These are phyloP conservation scores for Friedmanniomyces endolithicus DNA, from an alignment of 495 filamentous ascomycete species.

Conservation along the genomic window DNA sequence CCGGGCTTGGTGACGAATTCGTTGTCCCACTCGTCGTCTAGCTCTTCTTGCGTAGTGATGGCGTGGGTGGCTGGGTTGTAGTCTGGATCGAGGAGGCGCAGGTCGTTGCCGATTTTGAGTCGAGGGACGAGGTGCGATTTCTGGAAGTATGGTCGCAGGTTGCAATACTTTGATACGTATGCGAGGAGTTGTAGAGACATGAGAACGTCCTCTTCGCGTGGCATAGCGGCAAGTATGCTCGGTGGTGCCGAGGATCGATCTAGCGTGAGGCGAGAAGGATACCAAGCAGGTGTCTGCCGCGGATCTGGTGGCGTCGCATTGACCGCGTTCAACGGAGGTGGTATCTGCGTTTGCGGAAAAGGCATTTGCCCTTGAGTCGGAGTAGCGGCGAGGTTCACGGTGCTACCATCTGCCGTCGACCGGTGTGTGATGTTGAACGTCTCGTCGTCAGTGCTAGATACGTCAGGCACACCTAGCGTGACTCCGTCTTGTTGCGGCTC, in stretches of 20 bases:
- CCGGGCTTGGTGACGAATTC: constrained; percentile 42
- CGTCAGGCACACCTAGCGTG: constrained; percentile 60
- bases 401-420: constrained; percentile 73
- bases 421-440: constrained; percentile 96
- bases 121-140: constrained; percentile 84
- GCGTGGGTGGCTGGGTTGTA: constrained; percentile 28
- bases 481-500: constrained; percentile 63
- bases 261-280: constrained; percentile 51
- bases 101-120: constrained; percentile 76
- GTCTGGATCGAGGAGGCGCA: constrained; percentile 65
- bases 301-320: constrained; percentile 60
- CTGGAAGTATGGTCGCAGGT: constrained; percentile 88
- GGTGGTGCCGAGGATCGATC: constrained; percentile 9
- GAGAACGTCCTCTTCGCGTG: constrained; percentile 89
- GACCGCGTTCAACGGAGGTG: constrained; percentile 49
- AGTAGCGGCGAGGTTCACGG: constrained; percentile 45
- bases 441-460: constrained; percentile 73
- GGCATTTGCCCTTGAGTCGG: constrained; percentile 32
- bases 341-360: constrained; percentile 59
- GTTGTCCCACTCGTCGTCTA: constrained; percentile 86
- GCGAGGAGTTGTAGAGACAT: constrained; percentile 97
- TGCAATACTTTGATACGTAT: constrained; percentile 98
- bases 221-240: constrained; percentile 64
- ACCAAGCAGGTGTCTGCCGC: constrained; percentile 42
- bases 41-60: constrained; percentile 40